Evolutionary conservation across 345 rosid genomes (phyloP), one percentile per base, ranked within the genome.

Genomic region (Abelmoschus esculentus): DNA sequence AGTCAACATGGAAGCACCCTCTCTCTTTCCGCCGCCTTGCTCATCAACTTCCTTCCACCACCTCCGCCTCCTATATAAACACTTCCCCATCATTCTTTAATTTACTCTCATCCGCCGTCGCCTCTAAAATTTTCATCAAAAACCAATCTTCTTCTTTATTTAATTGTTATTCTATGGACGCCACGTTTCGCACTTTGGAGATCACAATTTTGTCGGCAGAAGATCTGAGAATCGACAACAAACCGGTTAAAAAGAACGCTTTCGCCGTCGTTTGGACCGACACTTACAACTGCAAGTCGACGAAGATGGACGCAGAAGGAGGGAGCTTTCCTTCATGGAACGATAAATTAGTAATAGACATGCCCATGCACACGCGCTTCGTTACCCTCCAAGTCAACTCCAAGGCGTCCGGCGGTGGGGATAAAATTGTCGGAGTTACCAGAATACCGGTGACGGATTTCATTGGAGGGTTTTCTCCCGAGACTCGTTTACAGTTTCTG

Each of bases 301-400:
- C 88, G 0, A 73, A 34, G 54, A 10, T 55, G 1, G 88, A 84
- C 0, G 67, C 40, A 0, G 15, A 63, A 3, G 87, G 90, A 13
- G 91, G 90, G 10, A 74, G 81, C 18, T 52, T 72, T 3, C 96
- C 91, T 29, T 49, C 79, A 0, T 90, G 96, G 96, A 83, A 84
- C 50, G 69, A 86, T 66, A 86, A 83, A 60, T 26, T 89, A 7
- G 72, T 59, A 15, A 66, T 85, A 13, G 82, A 80, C n/a, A 56
- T 86, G 73, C 77, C 93, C 0, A 26, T 64, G 32, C 74, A 77
- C 19, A 63, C 69, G n/a, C 65, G 71, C 22, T 88, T 70, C 68
- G 58, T 92, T 2, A 14, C 63, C 29, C 32, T 92, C 0, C 82
- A 85, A 36, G 93, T 89, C 0, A 26, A 32, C n/a, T 79, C 83